Percentiles rank a stretch among this genome's conserved stretches.
phyloP scores from a whole-genome alignment of 192 early-diverging fungal genomes.

The Geranomyces variabilis region DNA sequence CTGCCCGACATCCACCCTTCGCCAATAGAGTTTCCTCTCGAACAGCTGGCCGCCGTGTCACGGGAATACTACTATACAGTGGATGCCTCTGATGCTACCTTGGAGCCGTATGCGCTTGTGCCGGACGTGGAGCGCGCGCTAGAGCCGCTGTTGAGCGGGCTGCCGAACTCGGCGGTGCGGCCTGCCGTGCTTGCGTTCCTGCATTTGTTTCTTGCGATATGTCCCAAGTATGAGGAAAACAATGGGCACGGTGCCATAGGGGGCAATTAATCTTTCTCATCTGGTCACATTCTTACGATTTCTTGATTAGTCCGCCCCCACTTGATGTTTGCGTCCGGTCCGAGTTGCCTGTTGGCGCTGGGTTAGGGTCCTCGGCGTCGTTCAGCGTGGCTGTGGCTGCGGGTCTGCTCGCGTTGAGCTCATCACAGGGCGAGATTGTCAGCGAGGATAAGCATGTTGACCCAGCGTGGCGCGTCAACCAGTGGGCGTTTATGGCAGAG shows the following conservation, averaged over 20 bases:
- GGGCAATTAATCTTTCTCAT: no score
- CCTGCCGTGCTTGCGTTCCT: conserved; percentile 69
- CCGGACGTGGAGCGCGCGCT: background rate
- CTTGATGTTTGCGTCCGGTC: conserved; percentile 72
- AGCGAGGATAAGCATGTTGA: background rate
- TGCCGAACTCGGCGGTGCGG: background rate
- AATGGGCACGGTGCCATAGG: no score
- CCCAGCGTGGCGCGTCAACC: conserved; percentile 63
- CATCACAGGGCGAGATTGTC: conserved; percentile 5
- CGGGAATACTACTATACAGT: background rate
- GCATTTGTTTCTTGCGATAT: conserved; percentile 56
- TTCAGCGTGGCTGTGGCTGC: conserved; percentile 82
- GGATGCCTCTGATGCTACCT: background rate
- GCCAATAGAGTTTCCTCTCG: background rate
- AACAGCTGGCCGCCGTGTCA: background rate
- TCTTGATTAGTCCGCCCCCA: background rate
- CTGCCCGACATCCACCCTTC: conserved; percentile 2
- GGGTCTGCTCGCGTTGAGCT: conserved; percentile 62
- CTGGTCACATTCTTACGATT: no score
- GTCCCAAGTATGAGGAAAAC: no score
- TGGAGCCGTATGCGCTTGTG: background rate
- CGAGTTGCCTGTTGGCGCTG: conserved; percentile 86
- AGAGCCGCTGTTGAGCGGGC: background rate
- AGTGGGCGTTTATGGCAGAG: conserved; percentile 91
- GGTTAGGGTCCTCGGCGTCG: conserved; percentile 94